Evolutionary conservation across 108 stramenopile genomes (phyloP), one percentile per base, ranked within the genome.

Genomic region (Cyclotella sp.): DNA sequence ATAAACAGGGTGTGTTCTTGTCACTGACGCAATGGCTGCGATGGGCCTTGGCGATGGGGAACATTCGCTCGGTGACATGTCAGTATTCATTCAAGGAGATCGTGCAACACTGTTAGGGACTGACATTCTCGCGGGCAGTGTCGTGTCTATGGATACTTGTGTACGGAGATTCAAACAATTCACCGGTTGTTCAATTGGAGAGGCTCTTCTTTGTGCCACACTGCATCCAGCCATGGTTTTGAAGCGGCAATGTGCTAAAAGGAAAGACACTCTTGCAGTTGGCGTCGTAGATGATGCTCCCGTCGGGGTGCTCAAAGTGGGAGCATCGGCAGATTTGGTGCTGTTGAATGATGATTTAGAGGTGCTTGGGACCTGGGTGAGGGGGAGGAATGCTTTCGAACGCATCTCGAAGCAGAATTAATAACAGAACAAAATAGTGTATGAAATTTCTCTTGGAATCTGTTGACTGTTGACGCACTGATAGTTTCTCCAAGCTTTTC

Each of bases 11-110:
- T 83, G 74, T 49, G 82, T 87, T 8, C 69, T 89, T n/a, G 84
- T 89, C 19, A 89, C 88, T 5, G 88, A 89, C 65, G 84, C 84
- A 15, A 89, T 89, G 86, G 53, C 78, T 18, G 88, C 86, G 14
- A 86, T 87, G 86, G 88, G 88, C 13, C 72, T 87, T 2, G 82
- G 76, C 0, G 71, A 72, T 54, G 86, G 88, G 3, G 39, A 7
- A 34, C 65, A 73, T 40, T 45, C 68, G 6, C 72, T 89, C 12
- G 88, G 88, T 0, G 53, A 61, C 59, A 66, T 82, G 76, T 41
- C 54, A 24, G 88, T 87, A 0, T 54, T 12, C 28, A 55, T 84
- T 12, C 18, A 67, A 13, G 80, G 83, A 0, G 77, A 72, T 59
- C 68, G 75, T 26, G 88, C 86, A 22, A 72, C 75, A 18, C 24